phyloP scores from a whole-genome alignment of 2,329 filamentous ascomycete species.

The Ceratocystis harringtonii region DNA sequence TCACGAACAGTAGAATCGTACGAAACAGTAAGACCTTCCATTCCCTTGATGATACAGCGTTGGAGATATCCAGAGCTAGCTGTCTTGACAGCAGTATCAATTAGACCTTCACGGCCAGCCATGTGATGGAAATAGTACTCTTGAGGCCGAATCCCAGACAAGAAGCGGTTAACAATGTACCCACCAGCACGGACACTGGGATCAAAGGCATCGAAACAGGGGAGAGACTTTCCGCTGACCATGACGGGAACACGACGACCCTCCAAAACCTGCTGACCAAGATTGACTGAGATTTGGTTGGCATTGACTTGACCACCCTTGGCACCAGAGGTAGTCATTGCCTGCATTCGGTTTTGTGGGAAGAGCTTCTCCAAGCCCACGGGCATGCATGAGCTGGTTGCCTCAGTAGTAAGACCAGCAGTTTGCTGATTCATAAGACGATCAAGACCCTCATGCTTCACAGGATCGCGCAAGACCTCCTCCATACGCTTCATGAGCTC shows the following conservation, averaged over 20 bases:
- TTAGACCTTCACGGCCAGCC: conserved; percentile 94
- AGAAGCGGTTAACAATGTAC: conserved; percentile 89
- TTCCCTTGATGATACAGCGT: conserved; percentile 93
- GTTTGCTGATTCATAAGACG: conserved; percentile 63
- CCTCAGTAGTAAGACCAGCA: conserved; percentile 55
- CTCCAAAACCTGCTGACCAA: conserved; percentile 92
- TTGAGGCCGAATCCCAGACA: conserved; percentile 91
- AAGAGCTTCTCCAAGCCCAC: conserved; percentile 76
- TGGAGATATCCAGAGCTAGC: conserved; percentile 93
- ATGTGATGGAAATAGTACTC: conserved; percentile 99
- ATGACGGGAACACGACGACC: conserved; percentile 88
- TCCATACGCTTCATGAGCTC: conserved; percentile 53
- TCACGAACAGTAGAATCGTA: conserved; percentile 93
- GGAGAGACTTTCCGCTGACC: conserved; percentile 93
- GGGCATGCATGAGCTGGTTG: conserved; percentile 70
- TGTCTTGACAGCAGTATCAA: conserved; percentile 97
- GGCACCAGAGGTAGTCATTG: conserved; percentile 92
- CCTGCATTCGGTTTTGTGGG: conserved; percentile 96
- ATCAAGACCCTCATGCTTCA: conserved; percentile 83
- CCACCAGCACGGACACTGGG: conserved; percentile 79
- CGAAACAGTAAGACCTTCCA: conserved; percentile 83
- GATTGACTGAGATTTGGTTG: conserved; percentile 92
- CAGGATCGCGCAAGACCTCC: conserved; percentile 78
- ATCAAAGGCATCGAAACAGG: conserved; percentile 86
- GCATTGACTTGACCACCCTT: conserved; percentile 91